phyloP scores from a whole-genome alignment of 2,329 filamentous ascomycete genomes.

The Dactylellina parvicollis region DNA sequence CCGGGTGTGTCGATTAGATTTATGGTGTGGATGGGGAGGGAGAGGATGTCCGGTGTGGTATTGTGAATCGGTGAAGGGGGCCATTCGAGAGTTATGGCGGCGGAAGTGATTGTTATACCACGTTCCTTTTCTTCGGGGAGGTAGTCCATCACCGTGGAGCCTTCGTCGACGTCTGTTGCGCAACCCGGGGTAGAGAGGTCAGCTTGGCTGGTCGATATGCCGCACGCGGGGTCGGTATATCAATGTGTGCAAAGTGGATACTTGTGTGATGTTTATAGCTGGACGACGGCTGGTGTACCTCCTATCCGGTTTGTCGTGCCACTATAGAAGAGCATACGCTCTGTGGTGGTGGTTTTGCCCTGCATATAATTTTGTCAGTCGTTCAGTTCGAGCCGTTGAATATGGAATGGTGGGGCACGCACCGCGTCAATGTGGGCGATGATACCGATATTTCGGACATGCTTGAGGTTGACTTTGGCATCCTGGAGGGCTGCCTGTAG shows the following conservation, averaged over 20 bases:
- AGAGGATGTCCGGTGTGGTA: slow-evolving; percentile 74
- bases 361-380: slow-evolving; percentile 69
- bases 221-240: not conserved
- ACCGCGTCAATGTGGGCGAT: slow-evolving; percentile 97
- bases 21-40: slow-evolving; percentile 75
- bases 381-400: slow-evolving; percentile 62
- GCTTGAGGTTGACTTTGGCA: slow-evolving; percentile 47
- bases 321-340: slow-evolving; percentile 97
- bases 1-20: slow-evolving; percentile 98
- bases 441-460: slow-evolving; percentile 95
- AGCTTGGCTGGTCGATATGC: slow-evolving; percentile 64
- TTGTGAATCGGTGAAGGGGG: slow-evolving; percentile 79
- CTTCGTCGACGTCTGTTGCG: slow-evolving; percentile 90
- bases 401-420: slow-evolving; percentile 59
- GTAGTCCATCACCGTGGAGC: slow-evolving; percentile 99
- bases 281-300: slow-evolving; percentile 40
- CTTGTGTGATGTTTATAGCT: slow-evolving; percentile 41
- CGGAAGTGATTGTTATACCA: slow-evolving; percentile 98
- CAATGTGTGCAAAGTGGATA: slow-evolving; percentile 24
- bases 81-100: slow-evolving; percentile 98
- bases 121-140: slow-evolving; percentile 99
- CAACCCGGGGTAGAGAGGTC: slow-evolving; percentile 70
- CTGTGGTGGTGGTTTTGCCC: slow-evolving; percentile 93
- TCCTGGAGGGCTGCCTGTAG: slow-evolving; percentile 34
- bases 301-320: slow-evolving; percentile 73